Percentiles rank a stretch among this genome's conserved stretches.
These are phyloP conservation scores for Jatropha podagrica DNA, from an alignment of 441 rosid genomes.

Conservation along the genomic window DNA sequence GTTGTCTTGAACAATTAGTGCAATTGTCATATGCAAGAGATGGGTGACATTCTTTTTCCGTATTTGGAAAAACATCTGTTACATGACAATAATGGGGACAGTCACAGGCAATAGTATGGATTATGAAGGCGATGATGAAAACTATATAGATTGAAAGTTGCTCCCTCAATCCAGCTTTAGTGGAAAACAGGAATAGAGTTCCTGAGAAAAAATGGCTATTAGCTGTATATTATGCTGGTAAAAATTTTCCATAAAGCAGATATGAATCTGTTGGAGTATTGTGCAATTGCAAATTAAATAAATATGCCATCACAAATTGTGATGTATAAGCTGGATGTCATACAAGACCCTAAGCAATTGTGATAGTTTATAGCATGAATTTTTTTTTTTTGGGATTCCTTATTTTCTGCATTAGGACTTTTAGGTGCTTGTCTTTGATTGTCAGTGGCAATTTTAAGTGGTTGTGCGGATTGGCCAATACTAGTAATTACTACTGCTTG, in stretches of 20 bases:
- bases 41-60: not conserved
- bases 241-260: not conserved
- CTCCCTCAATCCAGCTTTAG: not conserved
- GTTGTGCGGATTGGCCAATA: not conserved
- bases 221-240: not conserved
- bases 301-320: not conserved
- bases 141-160: not conserved
- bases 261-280: not conserved
- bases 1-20: not conserved
- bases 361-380: not conserved
- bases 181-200: not conserved
- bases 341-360: not conserved
- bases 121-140: not conserved
- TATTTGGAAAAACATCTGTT: too few relatives aligned
- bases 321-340: not conserved
- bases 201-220: not conserved
- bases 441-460: not conserved
- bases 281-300: not conserved
- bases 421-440: not conserved
- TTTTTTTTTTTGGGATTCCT: not conserved
- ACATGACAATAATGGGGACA: not conserved
- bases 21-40: not conserved
- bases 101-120: not conserved
- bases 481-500: not conserved
- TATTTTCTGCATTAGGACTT: not conserved